Conservation (phyloP, 2,329 filamentous ascomycete species). For the Verticillium isaacii region DNA sequence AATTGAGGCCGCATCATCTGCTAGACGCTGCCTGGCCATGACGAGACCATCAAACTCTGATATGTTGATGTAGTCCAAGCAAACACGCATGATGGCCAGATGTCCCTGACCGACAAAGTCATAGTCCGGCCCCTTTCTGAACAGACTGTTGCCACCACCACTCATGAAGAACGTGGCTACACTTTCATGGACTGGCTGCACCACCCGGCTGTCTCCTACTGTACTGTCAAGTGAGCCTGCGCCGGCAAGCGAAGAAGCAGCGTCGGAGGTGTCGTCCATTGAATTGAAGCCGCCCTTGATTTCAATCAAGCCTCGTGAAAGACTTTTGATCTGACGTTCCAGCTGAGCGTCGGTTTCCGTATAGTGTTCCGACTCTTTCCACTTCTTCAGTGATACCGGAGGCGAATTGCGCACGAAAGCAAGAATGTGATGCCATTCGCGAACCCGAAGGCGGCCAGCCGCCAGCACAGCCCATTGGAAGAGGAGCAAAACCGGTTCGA, state of each 20-base stretch:
- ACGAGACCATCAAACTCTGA: too few relatives aligned
- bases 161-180: neutral
- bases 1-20: too few relatives aligned
- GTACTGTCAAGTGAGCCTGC: neutral
- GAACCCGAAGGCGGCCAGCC: constrained; percentile 4
- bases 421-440: constrained; percentile 13
- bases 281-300: neutral
- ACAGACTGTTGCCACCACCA: neutral
- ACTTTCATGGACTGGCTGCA: neutral
- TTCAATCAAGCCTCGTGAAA: constrained; percentile 10
- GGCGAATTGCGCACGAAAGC: constrained; percentile 4
- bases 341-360: constrained; percentile 6
- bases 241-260: neutral
- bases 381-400: constrained; percentile 6
- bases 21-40: too few relatives aligned
- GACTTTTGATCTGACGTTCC: constrained; percentile 4
- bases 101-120: too few relatives aligned
- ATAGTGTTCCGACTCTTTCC: constrained; percentile 4
- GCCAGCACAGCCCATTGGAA: constrained; percentile 12
- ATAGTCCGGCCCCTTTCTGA: neutral
- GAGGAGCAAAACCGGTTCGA: neutral
- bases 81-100: too few relatives aligned
- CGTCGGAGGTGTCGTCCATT: neutral
- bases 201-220: neutral
- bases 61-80: neutral